These are phyloP conservation scores for Malassezia psittaci DNA, from an alignment of 1,284 basidiomycete genomes.

Conservation along the genomic window DNA sequence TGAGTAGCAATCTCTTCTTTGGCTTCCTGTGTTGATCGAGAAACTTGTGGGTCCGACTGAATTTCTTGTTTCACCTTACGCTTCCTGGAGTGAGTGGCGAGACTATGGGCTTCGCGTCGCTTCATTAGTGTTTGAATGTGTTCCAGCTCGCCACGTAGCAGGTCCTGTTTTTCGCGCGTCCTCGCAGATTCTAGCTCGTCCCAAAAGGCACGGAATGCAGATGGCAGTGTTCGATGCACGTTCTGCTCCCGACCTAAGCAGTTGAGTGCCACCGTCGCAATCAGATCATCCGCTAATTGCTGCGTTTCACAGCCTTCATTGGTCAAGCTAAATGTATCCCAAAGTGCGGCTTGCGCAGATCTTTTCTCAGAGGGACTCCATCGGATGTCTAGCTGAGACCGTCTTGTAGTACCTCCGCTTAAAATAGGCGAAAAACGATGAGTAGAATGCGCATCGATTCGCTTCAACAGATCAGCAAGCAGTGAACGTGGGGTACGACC, in stretches of 20 bases:
- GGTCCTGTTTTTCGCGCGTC: constrained; percentile 57
- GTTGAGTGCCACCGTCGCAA: constrained; percentile 70
- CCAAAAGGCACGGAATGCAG: constrained; percentile 80
- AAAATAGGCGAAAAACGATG: constrained; percentile 54
- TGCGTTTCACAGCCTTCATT: constrained; percentile 70
- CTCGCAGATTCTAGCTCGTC: constrained; percentile 68
- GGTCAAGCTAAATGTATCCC: constrained; percentile 70
- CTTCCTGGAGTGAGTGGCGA: constrained; percentile 25
- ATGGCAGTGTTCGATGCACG: constrained; percentile 56
- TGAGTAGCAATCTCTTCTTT: neutral
- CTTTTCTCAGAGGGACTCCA: constrained; percentile 18
- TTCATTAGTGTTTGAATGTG: constrained; percentile 58
- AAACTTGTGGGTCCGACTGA: neutral
- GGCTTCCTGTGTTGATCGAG: neutral
- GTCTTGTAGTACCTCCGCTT: constrained; percentile 25
- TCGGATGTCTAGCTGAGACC: constrained; percentile 33
- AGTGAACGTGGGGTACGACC: constrained; percentile 32
- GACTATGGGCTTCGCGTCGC: constrained; percentile 49
- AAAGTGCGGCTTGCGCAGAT: constrained; percentile 11
- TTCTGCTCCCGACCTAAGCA: constrained; percentile 50
- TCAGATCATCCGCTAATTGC: constrained; percentile 77
- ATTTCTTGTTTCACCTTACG: neutral
- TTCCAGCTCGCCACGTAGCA: constrained; percentile 55
- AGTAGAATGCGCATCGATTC: constrained; percentile 62
- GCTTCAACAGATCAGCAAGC: constrained; percentile 41